Conservation (phyloP, 345 rosid species). For the Populus deltoides region DNA sequence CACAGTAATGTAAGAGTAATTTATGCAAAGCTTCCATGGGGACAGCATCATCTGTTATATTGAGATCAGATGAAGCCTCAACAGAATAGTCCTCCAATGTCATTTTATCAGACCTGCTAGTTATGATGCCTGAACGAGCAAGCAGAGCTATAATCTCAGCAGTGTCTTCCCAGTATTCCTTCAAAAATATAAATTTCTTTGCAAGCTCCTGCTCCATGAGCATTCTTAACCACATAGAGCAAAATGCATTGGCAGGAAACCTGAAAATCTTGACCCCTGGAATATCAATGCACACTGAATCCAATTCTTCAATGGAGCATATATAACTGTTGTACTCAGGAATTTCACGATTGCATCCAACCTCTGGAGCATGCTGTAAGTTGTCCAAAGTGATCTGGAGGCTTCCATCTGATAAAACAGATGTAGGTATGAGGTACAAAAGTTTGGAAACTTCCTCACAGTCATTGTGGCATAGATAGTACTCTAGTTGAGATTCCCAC, state of each 20-base stretch:
- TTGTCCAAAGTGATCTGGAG: conserved; percentile 74
- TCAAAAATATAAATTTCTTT: conserved; percentile 66
- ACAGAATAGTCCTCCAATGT: conserved; percentile 40
- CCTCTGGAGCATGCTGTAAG: conserved; percentile 45
- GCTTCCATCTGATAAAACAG: conserved; percentile 63
- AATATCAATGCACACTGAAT: conserved; percentile 73
- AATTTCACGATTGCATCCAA: conserved; percentile 39
- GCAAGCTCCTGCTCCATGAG: conserved; percentile 86
- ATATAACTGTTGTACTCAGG: conserved; percentile 51
- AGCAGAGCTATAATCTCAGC: conserved; percentile 66
- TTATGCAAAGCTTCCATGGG: conserved; percentile 63
- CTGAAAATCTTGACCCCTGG: conserved; percentile 71
- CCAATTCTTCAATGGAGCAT: conserved; percentile 70
- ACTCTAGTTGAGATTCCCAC: conserved; percentile 96
- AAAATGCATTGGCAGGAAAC: conserved; percentile 48
- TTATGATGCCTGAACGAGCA: conserved; percentile 73
- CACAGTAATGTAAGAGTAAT: conserved; percentile 59
- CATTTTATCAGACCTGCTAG: conserved; percentile 36
- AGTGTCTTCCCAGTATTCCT: conserved; percentile 84
- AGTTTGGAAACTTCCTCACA: conserved; percentile 87
- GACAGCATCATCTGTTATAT: conserved; percentile 34
- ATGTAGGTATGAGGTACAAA: conserved; percentile 67
- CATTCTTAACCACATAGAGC: conserved; percentile 71
- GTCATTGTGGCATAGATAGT: conserved; percentile 77
- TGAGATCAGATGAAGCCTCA: conserved; percentile 43